Evolutionary conservation across 148 eudicot genomes (phyloP).

Genomic region (Cornus suecica): DNA sequence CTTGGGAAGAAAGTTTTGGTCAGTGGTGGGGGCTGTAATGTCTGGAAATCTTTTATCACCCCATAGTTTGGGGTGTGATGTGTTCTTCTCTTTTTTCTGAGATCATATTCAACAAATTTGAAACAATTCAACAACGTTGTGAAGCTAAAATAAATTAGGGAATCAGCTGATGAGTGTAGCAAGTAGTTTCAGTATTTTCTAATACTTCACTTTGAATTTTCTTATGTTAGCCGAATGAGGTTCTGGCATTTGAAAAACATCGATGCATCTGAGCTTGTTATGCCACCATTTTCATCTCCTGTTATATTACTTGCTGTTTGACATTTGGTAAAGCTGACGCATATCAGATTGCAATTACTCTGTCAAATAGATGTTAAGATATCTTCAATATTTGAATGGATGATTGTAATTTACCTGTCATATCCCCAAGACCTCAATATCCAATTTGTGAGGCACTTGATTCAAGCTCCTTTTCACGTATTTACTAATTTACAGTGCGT

Average conservation of each 20-base stretch:
- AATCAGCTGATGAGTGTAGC: not conserved
- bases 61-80: not conserved
- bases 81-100: not conserved
- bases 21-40: too few relatives aligned
- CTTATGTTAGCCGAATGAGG: not conserved
- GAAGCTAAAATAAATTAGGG: too few relatives aligned
- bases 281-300: not conserved
- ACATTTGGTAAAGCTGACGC: not conserved
- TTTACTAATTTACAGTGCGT: too few relatives aligned
- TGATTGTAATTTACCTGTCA: too few relatives aligned
- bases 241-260: not conserved
- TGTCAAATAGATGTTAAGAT: not conserved
- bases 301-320: not conserved
- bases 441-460: too few relatives aligned
- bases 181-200: not conserved
- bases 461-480: too few relatives aligned
- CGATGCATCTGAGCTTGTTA: not conserved
- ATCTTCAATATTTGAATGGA: not conserved
- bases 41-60: too few relatives aligned
- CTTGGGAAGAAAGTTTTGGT: too few relatives aligned
- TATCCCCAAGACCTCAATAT: too few relatives aligned
- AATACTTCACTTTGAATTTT: not conserved
- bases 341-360: not conserved
- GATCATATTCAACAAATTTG: not conserved
- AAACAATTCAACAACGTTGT: not conserved